phyloP scores from a whole-genome alignment of 805 yeast species.

The Candida adriatica region DNA sequence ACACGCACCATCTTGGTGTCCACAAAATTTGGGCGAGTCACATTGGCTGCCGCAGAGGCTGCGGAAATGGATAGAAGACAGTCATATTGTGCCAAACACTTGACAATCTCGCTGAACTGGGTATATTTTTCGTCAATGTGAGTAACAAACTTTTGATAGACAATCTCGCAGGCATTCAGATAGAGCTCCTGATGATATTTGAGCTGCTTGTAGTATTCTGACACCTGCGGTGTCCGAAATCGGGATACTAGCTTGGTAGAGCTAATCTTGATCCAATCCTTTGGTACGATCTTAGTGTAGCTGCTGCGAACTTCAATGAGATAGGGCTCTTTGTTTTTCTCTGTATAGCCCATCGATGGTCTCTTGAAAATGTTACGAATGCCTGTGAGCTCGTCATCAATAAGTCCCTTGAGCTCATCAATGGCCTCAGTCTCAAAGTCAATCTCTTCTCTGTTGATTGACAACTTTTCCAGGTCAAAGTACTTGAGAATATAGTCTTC shows the following conservation, averaged over 20 bases:
- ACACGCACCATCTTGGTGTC: conserved; percentile 43
- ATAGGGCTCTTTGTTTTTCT: conserved; percentile 60
- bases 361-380: conserved; percentile 43
- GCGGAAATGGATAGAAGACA: conserved; percentile 63
- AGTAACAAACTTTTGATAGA: conserved; percentile 42
- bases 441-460: conserved; percentile 33
- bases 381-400: conserved; percentile 45
- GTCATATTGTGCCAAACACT: conserved; percentile 59
- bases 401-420: conserved; percentile 36
- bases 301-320: conserved; percentile 68
- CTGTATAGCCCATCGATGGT: conserved; percentile 48
- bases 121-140: conserved; percentile 38
- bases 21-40: conserved; percentile 60
- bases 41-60: conserved; percentile 55
- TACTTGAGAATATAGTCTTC: conserved; percentile 39
- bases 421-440: conserved; percentile 34
- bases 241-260: conserved; percentile 65
- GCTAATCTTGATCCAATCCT: conserved; percentile 70
- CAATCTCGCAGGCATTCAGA: conserved; percentile 15
- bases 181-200: conserved; percentile 54
- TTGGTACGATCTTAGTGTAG: conserved; percentile 48
- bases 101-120: conserved; percentile 42
- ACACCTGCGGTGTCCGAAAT: conserved; percentile 58
- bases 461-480: conserved; percentile 31
- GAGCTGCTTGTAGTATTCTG: conserved; percentile 42